Evolutionary conservation across 2,329 filamentous ascomycete species (phyloP), one percentile per base, ranked within the genome.

Genomic region (Dactylellina cionopaga): DNA sequence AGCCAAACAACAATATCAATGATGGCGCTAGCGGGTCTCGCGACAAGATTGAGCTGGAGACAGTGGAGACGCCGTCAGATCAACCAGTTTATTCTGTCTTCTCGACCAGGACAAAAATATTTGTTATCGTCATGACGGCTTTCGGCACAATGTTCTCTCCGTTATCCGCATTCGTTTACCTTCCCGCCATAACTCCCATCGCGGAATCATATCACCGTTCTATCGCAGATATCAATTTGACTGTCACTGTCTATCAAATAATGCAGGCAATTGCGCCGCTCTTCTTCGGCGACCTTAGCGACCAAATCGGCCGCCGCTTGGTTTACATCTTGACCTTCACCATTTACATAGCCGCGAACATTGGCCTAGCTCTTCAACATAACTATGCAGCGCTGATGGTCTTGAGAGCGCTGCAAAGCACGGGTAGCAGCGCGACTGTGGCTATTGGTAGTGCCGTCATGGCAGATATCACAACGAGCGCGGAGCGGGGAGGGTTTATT

Each of bases 401-500:
- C 1, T 80, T 90, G 6, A 83, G 88, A 0, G 86, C 85, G 79
- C 71, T 89, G 1, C 88, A 90, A 76, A 87, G 86, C 31, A 83
- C 83, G 0, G 88, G 89, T 0, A 89, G 86, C 77, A 89, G 86
- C 75, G 88, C 87, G 0, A 90, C 89, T 0, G 83, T 92, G n/a
- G 88, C 90, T 0, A 82, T 94, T 0, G 87, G 86, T 0, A 89
- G 85, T 72, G 90, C 87, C 1, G 87, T 92, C 1, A 86, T 93
- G 11, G 88, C 89, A 0, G 91, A 94, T 76, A 84, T 92, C 3
- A 84, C 88, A 0, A 87, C 89, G 0, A 87, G 85, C 46, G 84
- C 86, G 0, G 89, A 93, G 78, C 83, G 91, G 75, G 91, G 91
- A 2, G 86, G 84, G 66, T 92, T 90, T 77, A 89, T 93, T 81